Evolutionary conservation across 192 early-diverging fungal genomes (phyloP).

Genomic region (Dimargaris cristalligena): DNA sequence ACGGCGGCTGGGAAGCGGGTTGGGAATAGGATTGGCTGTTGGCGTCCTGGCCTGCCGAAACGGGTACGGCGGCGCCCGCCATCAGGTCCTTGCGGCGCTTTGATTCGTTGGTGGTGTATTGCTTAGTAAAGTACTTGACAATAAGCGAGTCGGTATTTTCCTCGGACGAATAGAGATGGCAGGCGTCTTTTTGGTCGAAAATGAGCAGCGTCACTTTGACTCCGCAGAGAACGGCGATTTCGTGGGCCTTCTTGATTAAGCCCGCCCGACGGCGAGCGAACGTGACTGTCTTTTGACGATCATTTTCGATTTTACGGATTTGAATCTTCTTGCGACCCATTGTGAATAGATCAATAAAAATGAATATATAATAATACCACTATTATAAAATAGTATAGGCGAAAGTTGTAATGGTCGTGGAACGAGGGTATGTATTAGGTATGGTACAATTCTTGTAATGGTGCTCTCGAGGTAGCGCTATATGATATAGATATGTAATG

Average conservation of each 20-base stretch:
- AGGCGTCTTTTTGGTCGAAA: constrained; percentile 30
- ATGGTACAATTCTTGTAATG: no score
- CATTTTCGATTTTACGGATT: constrained; percentile 30
- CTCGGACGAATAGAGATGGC: constrained; percentile 29
- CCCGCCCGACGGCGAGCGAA: constrained; percentile 30
- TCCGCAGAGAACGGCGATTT: constrained; percentile 28
- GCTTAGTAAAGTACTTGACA: constrained; percentile 27
- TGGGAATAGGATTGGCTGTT: no score
- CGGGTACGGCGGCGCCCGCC: neutral
- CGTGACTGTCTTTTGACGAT: constrained; percentile 26
- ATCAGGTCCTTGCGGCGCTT: constrained; percentile 24
- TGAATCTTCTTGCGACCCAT: constrained; percentile 14
- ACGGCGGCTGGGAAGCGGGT: no score
- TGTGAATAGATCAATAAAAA: neutral
- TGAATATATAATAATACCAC: neutral
- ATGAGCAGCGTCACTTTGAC: constrained; percentile 28
- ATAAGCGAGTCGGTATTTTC: constrained; percentile 22
- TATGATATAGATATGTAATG: no score
- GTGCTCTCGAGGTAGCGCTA: no score
- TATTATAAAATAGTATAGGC: neutral
- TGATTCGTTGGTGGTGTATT: constrained; percentile 31
- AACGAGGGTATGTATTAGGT: no score
- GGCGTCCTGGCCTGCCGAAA: no score
- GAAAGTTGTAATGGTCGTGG: no score
- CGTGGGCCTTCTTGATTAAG: constrained; percentile 34